A percentile compares a stretch with the other conserved stretches of the same genome.
Conservation (phyloP, 176 grass and related monocot genomes). For the Avena eriantha region DNA sequence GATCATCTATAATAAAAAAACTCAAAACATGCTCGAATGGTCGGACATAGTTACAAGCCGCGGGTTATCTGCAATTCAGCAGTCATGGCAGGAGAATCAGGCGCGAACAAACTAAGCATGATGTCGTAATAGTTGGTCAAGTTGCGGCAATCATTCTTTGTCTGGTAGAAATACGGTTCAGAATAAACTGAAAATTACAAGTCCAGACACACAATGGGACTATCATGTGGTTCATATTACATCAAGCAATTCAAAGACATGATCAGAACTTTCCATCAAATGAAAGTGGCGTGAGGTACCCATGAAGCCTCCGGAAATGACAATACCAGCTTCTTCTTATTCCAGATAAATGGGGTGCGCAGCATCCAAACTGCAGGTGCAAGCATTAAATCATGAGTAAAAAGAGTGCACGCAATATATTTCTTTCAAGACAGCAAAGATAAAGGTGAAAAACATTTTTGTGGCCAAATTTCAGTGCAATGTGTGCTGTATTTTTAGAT, state of each 20-base stretch:
- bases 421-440: not conserved
- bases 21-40: no score
- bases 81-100: no score
- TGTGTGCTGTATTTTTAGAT: not conserved
- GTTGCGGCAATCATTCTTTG: not conserved
- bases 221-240: not conserved
- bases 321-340: not conserved
- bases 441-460: not conserved
- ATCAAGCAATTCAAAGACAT: not conserved
- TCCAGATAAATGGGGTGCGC: not conserved
- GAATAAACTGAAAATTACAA: not conserved
- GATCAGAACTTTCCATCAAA: not conserved
- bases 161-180: not conserved
- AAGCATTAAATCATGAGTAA: not conserved
- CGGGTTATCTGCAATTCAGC: no score
- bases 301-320: not conserved
- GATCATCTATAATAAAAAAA: no score
- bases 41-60: no score
- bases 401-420: not conserved
- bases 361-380: not conserved
- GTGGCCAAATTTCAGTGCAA: not conserved
- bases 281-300: not conserved
- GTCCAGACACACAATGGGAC: not conserved
- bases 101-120: no score
- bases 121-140: no score